A percentile compares a stretch with the other conserved stretches of the same genome.
Conservation (phyloP, 208 protist species). For the Leptomonas seymouri region DNA sequence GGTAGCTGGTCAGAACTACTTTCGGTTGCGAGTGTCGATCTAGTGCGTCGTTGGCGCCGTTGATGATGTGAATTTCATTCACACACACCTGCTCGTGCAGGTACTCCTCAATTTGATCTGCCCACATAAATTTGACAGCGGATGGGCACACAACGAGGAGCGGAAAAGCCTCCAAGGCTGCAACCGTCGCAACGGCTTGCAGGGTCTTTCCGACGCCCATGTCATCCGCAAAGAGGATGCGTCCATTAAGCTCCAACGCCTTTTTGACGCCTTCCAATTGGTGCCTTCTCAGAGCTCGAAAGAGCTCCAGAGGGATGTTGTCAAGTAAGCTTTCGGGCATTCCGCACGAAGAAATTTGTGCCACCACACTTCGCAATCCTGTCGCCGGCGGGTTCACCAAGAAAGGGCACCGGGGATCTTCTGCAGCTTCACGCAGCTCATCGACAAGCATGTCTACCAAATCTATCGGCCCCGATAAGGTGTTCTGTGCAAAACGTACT, state of each 20-base stretch:
- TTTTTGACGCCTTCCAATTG: slow-evolving; percentile 65
- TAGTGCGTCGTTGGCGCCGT: slow-evolving; percentile 63
- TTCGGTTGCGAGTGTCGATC: slow-evolving; percentile 39
- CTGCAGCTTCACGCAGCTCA: slow-evolving; percentile 31
- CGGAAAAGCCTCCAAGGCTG: slow-evolving; percentile 63
- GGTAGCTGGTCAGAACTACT: slow-evolving; percentile 81
- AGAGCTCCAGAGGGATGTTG: slow-evolving; percentile 29
- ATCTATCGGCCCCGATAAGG: slow-evolving; percentile 20
- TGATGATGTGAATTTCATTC: slow-evolving; percentile 75
- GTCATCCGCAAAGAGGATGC: slow-evolving; percentile 77
- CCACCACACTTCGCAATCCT: slow-evolving; percentile 5
- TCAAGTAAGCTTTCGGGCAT: slow-evolving; percentile 4
- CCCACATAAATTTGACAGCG: slow-evolving; percentile 80
- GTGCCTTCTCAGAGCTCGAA: slow-evolving; percentile 45
- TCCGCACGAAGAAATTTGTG: not conserved
- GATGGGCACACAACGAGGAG: slow-evolving; percentile 80
- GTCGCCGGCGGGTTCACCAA: slow-evolving; percentile 27
- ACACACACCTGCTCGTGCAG: slow-evolving; percentile 62
- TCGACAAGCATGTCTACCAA: slow-evolving; percentile 30
- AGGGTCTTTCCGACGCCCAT: slow-evolving; percentile 90
- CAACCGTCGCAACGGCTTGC: slow-evolving; percentile 64
- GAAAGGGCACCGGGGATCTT: slow-evolving; percentile 23
- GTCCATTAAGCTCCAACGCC: slow-evolving; percentile 49
- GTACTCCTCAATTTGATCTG: slow-evolving; percentile 80
- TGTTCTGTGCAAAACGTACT: not conserved